phyloP scores from a whole-genome alignment of 208 protist genomes.

The Tetramitus jugosus region DNA sequence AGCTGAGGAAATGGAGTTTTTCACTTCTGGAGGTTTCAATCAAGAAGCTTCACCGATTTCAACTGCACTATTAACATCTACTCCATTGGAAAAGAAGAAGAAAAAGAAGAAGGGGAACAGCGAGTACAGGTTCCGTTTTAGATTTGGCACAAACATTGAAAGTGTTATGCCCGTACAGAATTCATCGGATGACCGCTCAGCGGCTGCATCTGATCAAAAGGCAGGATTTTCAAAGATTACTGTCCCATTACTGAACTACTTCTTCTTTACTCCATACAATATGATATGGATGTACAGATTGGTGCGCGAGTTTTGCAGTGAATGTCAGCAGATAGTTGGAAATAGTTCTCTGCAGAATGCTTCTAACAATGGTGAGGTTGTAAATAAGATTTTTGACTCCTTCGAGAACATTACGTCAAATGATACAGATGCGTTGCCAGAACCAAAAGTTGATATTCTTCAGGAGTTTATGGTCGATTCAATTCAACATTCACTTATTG shows the following conservation, averaged over 20 bases:
- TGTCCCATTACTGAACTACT: not conserved
- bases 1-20: not conserved
- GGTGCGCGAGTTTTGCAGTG: not conserved
- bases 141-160: not conserved
- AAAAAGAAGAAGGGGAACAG: too few relatives aligned
- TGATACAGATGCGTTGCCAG: not conserved
- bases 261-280: slow-evolving; percentile 2
- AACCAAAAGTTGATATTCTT: too few relatives aligned
- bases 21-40: not conserved
- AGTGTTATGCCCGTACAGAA: not conserved
- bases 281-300: not conserved
- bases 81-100: not conserved
- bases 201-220: not conserved
- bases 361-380: not conserved
- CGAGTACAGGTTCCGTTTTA: too few relatives aligned
- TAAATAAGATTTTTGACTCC: too few relatives aligned
- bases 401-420: too few relatives aligned
- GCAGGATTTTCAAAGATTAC: too few relatives aligned
- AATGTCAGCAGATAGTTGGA: not conserved
- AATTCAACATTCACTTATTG: not conserved
- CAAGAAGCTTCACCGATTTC: not conserved
- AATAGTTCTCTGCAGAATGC: not conserved
- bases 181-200: not conserved
- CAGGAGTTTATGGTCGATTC: not conserved
- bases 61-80: not conserved